Evolutionary conservation across 2,329 filamentous ascomycete species (phyloP), one percentile per base, ranked within the genome.

Genomic region (Alternaria sp.): DNA sequence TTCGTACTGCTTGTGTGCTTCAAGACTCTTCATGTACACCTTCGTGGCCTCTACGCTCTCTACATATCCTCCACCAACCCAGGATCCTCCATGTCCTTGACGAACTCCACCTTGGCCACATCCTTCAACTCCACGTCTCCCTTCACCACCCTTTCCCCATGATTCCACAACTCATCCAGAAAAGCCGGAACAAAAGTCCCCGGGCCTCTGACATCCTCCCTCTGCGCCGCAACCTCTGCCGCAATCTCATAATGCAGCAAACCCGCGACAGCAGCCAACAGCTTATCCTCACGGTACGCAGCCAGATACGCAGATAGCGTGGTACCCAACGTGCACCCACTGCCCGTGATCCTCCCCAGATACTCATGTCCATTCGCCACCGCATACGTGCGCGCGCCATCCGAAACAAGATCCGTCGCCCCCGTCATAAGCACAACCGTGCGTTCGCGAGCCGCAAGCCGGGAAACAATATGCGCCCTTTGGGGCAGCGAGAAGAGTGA

Each of bases 101-200:
- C 46, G 21, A 76, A 30, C 8, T 63, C 71, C 49, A 57, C 64
- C 64, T 75, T 71, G 12, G 59, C 30, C 25, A 74, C 61, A 5
- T 68, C 57, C 50, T 68, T 70, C 4, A 69, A 67, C 11, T 47
- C 57, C 10, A 50, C 57, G 25, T 54, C 62, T 2, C 64, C 70
- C 15, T 68, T 62, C 8, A 58, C 69, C 44, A 72, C 43, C 25
- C 57, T 58, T 44, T 61, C 64, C 4, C 71, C 62, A 10, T 54
- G 25, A 12, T 44, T 25, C 56, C 85, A 87, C 54, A 91, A 75
- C 75, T 87, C 91, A 71, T 98, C 95, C 45, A 97, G 82, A 74
- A 97, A 94, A 0, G 90, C 90, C 0, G 93, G 91, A 12, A 96
- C 89, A 82, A 97, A 97, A 1, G 89, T 93, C 0, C 95, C 95